phyloP scores from a whole-genome alignment of 2,329 filamentous ascomycete genomes.

The Pseudopyricularia javanii region DNA sequence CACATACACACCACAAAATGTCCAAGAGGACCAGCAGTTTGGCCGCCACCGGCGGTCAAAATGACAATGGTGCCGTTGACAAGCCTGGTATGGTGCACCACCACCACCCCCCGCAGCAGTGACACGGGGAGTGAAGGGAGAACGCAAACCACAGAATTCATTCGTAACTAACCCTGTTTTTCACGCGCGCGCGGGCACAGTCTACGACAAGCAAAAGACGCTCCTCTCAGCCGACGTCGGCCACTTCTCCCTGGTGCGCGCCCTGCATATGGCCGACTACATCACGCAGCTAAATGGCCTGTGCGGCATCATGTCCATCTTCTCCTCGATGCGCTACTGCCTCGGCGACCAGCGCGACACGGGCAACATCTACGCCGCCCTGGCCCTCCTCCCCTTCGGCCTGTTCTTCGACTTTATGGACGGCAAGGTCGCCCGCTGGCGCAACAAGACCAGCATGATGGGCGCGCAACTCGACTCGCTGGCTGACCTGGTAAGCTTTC shows the following conservation, averaged over 20 bases:
- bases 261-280: conserved; percentile 68
- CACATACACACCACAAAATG: conserved; percentile 5
- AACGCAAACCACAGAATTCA: neutral
- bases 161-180: too few species aligned
- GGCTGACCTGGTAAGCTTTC: conserved; percentile 67
- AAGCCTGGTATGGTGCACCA: neutral
- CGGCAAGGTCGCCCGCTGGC: conserved; percentile 90
- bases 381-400: conserved; percentile 81
- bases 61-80: neutral
- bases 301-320: conserved; percentile 88
- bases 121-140: neutral
- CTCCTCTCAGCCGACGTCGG: conserved; percentile 58
- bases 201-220: conserved; percentile 61
- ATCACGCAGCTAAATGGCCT: conserved; percentile 78
- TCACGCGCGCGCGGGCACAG: neutral
- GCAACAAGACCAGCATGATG: conserved; percentile 95
- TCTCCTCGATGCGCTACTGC: conserved; percentile 90
- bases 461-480: conserved; percentile 94
- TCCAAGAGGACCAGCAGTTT: conserved; percentile 7
- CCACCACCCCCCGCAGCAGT: neutral
- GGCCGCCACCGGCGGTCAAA: conserved; percentile 7
- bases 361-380: conserved; percentile 66
- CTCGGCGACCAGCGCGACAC: conserved; percentile 55
- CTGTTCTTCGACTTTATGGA: conserved; percentile 98
- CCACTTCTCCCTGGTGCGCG: conserved; percentile 59